phyloP scores from a whole-genome alignment of 345 rosid species.

The Hibiscus tridactylites region DNA sequence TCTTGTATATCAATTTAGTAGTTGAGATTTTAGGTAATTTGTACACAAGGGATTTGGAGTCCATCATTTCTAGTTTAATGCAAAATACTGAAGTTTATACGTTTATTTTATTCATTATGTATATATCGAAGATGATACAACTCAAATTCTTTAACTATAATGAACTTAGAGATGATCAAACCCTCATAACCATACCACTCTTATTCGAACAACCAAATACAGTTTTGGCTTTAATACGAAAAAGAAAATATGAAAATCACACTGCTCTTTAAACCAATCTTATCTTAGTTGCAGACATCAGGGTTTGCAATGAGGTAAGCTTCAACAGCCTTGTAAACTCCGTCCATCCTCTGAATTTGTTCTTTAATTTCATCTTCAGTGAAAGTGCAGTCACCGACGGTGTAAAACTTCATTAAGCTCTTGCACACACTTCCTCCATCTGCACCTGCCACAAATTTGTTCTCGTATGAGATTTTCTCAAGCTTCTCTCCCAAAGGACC shows the following conservation, averaged over 20 bases:
- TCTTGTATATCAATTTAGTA: too few relatives aligned
- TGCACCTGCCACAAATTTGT: too few relatives aligned
- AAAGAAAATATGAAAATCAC: not conserved
- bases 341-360: slow-evolving; percentile 14
- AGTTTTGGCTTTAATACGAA: not conserved
- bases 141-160: not conserved
- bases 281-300: not conserved
- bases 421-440: too few relatives aligned
- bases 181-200: not conserved
- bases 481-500: too few relatives aligned
- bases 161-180: not conserved
- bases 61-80: too few relatives aligned
- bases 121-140: not conserved
- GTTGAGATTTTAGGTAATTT: too few relatives aligned
- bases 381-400: too few relatives aligned
- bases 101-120: not conserved
- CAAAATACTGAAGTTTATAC: too few relatives aligned
- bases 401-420: too few relatives aligned
- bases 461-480: too few relatives aligned
- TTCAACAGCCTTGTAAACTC: slow-evolving; percentile 27
- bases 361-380: slow-evolving; percentile 18
- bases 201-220: not conserved
- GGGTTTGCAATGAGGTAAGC: slow-evolving; percentile 13
- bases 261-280: not conserved
- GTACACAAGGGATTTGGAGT: too few relatives aligned